Percentiles rank a stretch among this genome's conserved stretches.
phyloP scores from a whole-genome alignment of 2,329 filamentous ascomycete genomes.

The Sporothrix dimorphospora region DNA sequence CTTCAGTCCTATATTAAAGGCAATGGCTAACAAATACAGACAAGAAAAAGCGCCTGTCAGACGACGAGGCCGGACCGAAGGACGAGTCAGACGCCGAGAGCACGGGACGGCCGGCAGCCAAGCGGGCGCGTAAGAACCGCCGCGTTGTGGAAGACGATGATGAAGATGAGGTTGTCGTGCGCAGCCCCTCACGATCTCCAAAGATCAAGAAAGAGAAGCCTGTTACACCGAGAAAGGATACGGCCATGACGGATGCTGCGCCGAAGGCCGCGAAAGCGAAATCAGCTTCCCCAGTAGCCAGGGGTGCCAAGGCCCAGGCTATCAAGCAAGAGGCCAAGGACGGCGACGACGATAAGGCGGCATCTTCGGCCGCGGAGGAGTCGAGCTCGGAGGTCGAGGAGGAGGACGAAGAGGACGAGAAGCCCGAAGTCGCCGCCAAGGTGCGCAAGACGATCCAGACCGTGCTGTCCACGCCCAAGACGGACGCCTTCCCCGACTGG shows the following conservation, averaged over 20 bases:
- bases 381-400: slow-evolving; percentile 37
- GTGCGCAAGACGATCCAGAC: slow-evolving; percentile 80
- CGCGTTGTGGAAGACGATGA: slow-evolving; percentile 58
- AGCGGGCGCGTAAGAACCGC: slow-evolving; percentile 55
- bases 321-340: slow-evolving; percentile 51
- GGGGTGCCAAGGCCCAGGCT: slow-evolving; percentile 34
- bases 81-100: slow-evolving; percentile 50
- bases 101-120: slow-evolving; percentile 59
- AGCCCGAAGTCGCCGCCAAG: slow-evolving; percentile 72
- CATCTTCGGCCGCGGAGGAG: slow-evolving; percentile 48
- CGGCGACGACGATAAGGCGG: slow-evolving; percentile 44
- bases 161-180: slow-evolving; percentile 38
- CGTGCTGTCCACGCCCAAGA: slow-evolving; percentile 73
- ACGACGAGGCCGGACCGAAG: slow-evolving; percentile 34
- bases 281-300: neutral
- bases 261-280: slow-evolving; percentile 41
- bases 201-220: neutral
- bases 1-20: too few relatives aligned
- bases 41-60: slow-evolving; percentile 33
- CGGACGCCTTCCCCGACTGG: slow-evolving; percentile 95
- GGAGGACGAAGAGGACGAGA: slow-evolving; percentile 55
- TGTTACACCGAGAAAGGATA: neutral
- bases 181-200: neutral
- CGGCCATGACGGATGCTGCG: neutral
- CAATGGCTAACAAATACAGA: neutral